These are phyloP conservation scores for Phlebiopsis gigantea DNA, from an alignment of 768 basidiomycete genomes.

Conservation along the genomic window DNA sequence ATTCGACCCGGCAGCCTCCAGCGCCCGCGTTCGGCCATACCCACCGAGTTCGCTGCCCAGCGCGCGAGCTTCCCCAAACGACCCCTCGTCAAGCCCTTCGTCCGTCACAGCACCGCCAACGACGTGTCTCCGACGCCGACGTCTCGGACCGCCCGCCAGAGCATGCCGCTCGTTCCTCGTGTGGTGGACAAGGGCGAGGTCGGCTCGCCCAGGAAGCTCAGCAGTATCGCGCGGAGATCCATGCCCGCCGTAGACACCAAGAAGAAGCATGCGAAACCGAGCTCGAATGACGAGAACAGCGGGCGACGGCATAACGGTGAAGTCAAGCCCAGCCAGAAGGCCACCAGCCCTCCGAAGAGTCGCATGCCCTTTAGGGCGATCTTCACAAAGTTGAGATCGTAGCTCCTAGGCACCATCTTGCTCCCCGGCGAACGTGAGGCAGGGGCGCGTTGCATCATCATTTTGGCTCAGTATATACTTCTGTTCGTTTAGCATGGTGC, in stretches of 20 bases:
- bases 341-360: slow-evolving; percentile 11
- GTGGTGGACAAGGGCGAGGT: slow-evolving; percentile 14
- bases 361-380: slow-evolving; percentile 21
- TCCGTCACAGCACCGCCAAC: slow-evolving; percentile 4
- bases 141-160: slow-evolving; percentile 3
- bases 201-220: slow-evolving; percentile 12
- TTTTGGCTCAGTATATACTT: too few species aligned
- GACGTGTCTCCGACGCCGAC: slow-evolving; percentile 7
- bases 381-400: slow-evolving; percentile 20
- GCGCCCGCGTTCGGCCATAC: neutral
- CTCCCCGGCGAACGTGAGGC: too few species aligned
- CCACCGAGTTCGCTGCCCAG: neutral
- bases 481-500: too few species aligned
- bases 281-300: slow-evolving; percentile 6
- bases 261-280: slow-evolving; percentile 9
- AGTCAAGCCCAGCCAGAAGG: neutral
- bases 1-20: neutral
- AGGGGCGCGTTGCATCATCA: too few species aligned
- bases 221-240: slow-evolving; percentile 9
- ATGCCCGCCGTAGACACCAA: slow-evolving; percentile 2
- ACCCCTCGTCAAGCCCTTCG: slow-evolving; percentile 19
- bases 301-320: neutral
- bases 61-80: slow-evolving; percentile 20
- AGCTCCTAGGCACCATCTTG: too few species aligned
- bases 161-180: slow-evolving; percentile 8